These are phyloP conservation scores for Arabidopsis arenosa DNA, from an alignment of 345 rosid species.

Conservation along the genomic window DNA sequence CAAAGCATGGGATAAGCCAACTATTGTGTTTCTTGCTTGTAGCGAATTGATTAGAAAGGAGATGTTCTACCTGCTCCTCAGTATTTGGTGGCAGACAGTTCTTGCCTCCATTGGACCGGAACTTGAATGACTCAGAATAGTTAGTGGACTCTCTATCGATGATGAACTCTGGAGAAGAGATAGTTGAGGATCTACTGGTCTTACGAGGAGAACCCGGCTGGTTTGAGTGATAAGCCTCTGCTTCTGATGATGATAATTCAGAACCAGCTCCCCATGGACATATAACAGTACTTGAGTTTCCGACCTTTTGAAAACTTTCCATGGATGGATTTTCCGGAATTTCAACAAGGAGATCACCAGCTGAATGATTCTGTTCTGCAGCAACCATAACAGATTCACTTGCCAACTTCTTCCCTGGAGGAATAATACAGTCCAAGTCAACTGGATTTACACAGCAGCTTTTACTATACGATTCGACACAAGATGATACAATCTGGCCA, in stretches of 20 bases:
- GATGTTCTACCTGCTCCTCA: conserved; percentile 62
- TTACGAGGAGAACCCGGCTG: conserved; percentile 34
- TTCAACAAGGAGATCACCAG: conserved; percentile 41
- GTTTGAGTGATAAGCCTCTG: conserved; percentile 49
- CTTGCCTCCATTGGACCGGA: conserved; percentile 44
- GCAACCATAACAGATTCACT: conserved; percentile 50
- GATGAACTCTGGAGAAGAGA: conserved; percentile 47
- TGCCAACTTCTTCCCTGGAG: conserved; percentile 48
- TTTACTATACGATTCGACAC: conserved; percentile 45
- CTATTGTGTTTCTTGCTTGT: conserved; percentile 18
- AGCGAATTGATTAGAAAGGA: conserved; percentile 6
- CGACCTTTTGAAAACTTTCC: conserved; percentile 46
- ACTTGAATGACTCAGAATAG: conserved; percentile 44
- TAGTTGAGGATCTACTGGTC: conserved; percentile 42
- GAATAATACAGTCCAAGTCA: conserved; percentile 48
- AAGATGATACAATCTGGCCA: conserved; percentile 42
- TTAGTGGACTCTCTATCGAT: conserved; percentile 48
- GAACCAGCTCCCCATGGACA: conserved; percentile 48
- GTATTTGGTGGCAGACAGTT: conserved; percentile 49
- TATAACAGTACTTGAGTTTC: conserved; percentile 43
- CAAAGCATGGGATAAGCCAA: conserved; percentile 6
- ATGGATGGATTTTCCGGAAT: conserved; percentile 49
- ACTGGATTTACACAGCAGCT: conserved; percentile 44
- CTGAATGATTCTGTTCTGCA: conserved; percentile 46
- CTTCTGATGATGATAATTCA: conserved; percentile 52